Evolutionary conservation across 179 eudicot genomes (phyloP).

Genomic region (Patellifolia procumbens): DNA sequence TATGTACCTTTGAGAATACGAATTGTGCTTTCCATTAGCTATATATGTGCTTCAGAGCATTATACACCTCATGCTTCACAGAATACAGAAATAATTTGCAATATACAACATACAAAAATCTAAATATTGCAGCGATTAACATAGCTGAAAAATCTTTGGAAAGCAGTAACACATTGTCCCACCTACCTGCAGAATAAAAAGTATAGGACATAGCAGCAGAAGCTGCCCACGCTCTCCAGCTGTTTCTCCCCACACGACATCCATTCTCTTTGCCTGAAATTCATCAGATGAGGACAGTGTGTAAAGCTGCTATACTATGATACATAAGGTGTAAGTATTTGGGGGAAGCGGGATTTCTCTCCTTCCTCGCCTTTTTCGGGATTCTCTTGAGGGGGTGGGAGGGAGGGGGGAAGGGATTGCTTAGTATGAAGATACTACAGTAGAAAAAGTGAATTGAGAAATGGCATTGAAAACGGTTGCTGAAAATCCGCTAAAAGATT

Average conservation of each 20-base stretch:
- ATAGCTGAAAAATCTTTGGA: neutral
- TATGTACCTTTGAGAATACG: too few relatives aligned
- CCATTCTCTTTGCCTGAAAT: constrained; percentile 60
- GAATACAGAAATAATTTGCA: too few relatives aligned
- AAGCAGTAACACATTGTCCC: neutral
- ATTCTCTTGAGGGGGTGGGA: neutral
- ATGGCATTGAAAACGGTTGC: neutral
- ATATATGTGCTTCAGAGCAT: too few relatives aligned
- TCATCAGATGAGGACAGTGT: constrained; percentile 6
- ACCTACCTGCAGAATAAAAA: constrained; percentile 53
- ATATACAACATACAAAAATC: neutral
- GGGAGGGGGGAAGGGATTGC: neutral
- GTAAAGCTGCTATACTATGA: neutral
- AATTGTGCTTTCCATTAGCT: too few relatives aligned
- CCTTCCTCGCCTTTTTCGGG: neutral
- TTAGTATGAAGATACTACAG: neutral
- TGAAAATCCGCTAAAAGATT: neutral
- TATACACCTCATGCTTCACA: too few relatives aligned
- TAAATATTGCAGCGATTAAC: neutral
- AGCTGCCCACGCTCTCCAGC: constrained; percentile 57
- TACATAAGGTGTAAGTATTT: neutral
- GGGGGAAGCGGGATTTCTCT: neutral
- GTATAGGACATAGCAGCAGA: constrained; percentile 50
- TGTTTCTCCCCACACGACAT: constrained; percentile 63
- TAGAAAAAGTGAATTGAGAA: neutral